Conservation (phyloP, 805 yeast genomes). For the Kodamaea sagamina region DNA sequence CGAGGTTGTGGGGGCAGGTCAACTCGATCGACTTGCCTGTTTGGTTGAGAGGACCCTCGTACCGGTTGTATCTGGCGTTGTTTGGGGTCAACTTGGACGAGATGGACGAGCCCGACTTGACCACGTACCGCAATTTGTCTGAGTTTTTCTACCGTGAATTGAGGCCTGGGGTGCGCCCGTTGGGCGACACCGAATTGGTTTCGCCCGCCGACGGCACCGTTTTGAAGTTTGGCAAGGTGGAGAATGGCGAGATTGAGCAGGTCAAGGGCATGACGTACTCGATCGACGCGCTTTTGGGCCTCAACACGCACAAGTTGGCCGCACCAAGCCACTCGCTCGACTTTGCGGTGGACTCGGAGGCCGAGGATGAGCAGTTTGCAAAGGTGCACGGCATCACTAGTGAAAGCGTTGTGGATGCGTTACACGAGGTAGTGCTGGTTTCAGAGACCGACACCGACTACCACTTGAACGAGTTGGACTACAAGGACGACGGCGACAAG, state of each 20-base stretch:
- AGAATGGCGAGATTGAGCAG: slow-evolving; percentile 88
- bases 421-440: slow-evolving; percentile 76
- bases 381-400: slow-evolving; percentile 71
- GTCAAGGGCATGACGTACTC: slow-evolving; percentile 96
- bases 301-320: slow-evolving; percentile 47
- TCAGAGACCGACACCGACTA: slow-evolving; percentile 46
- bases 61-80: slow-evolving; percentile 67
- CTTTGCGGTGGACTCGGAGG: slow-evolving; percentile 43
- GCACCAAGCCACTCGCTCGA: slow-evolving; percentile 55
- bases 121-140: slow-evolving; percentile 73
- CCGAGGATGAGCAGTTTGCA: slow-evolving; percentile 74
- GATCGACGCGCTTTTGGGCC: slow-evolving; percentile 83
- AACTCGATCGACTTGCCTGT: slow-evolving; percentile 82
- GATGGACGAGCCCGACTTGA: slow-evolving; percentile 79
- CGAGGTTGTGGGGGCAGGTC: slow-evolving; percentile 92
- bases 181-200: slow-evolving; percentile 64
- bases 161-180: slow-evolving; percentile 75
- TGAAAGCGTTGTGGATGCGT: slow-evolving; percentile 59
- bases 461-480: slow-evolving; percentile 50
- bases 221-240: slow-evolving; percentile 77
- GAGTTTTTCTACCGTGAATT: slow-evolving; percentile 89
- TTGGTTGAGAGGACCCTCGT: slow-evolving; percentile 86
- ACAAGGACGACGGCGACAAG: slow-evolving; percentile 71
- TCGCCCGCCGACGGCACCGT: slow-evolving; percentile 95
- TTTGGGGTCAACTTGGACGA: slow-evolving; percentile 92